These are phyloP conservation scores for Cryphonectria parasitica DNA, from an alignment of 2,329 filamentous ascomycete species.

Conservation along the genomic window DNA sequence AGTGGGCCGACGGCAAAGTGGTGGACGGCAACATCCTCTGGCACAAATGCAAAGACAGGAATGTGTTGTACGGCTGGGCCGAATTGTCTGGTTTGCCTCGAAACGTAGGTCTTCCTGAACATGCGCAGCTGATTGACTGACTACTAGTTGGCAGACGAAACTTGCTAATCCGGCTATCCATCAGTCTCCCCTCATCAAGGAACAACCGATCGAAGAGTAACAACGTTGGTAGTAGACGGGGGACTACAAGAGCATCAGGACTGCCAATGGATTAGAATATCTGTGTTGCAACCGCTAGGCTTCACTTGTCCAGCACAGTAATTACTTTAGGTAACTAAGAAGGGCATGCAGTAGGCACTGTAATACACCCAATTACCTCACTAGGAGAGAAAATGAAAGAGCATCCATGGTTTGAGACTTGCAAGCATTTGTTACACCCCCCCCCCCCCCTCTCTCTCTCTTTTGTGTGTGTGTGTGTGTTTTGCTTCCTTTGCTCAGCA, in stretches of 20 bases:
- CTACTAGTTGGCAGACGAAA: not conserved
- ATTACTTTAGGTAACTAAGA: not conserved
- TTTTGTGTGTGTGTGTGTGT: not conserved
- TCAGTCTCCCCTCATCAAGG: not conserved
- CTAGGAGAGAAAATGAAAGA: not conserved
- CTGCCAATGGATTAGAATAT: not conserved
- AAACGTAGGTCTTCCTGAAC: not conserved
- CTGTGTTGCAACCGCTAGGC: not conserved
- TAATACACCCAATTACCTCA: not conserved
- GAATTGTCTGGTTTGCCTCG: not conserved
- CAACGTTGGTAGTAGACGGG: too few relatives aligned
- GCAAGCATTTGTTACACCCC: not conserved
- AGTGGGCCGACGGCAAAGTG: constrained; percentile 5
- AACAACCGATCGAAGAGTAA: not conserved
- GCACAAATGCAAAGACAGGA: constrained; percentile 9
- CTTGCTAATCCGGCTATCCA: not conserved
- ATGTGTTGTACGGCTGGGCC: not conserved
- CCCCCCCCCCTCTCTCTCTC: not conserved
- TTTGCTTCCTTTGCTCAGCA: not conserved
- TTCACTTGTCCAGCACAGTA: not conserved
- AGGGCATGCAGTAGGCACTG: not conserved
- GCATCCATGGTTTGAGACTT: not conserved
- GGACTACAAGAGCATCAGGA: not conserved
- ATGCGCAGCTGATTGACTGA: not conserved
- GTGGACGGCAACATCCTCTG: constrained; percentile 1